Percentiles rank a stretch among this genome's conserved stretches.
Evolutionary conservation across 208 protist species (phyloP).

Genomic region (Lotmaria passim): DNA sequence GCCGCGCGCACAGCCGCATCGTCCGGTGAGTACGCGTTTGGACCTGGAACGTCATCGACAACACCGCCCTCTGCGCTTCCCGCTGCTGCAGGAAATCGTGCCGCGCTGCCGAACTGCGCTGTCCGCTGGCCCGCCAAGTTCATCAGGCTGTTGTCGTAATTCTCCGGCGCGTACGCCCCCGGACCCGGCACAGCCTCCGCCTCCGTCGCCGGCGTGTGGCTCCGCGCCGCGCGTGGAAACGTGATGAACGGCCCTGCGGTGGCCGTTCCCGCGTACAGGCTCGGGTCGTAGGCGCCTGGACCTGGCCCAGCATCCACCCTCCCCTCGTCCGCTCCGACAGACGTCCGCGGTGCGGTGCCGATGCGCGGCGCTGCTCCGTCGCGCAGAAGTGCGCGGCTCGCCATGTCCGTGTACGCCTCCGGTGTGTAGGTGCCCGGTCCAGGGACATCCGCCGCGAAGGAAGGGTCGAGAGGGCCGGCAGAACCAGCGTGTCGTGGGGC

Average conservation of each 20-base stretch:
- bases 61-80: neutral
- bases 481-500: slow-evolving; percentile 8
- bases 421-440: slow-evolving; percentile 12
- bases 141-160: neutral
- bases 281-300: slow-evolving; percentile 44
- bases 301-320: slow-evolving; percentile 13
- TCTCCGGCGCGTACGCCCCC: slow-evolving; percentile 21
- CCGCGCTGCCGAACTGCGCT: slow-evolving; percentile 15
- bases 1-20: slow-evolving; percentile 14
- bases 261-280: neutral
- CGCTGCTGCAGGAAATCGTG: slow-evolving; percentile 10
- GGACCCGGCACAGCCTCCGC: slow-evolving; percentile 31
- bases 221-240: slow-evolving; percentile 18
- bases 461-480: neutral
- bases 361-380: neutral
- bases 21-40: slow-evolving; percentile 23
- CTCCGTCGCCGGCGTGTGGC: neutral
- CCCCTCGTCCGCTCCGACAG: neutral
- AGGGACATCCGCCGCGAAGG: neutral
- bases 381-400: neutral
- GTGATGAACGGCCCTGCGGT: slow-evolving; percentile 16
- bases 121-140: neutral
- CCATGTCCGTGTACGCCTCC: slow-evolving; percentile 12
- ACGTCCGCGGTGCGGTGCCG: slow-evolving; percentile 10
- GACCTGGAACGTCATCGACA: slow-evolving; percentile 7